A percentile compares a stretch with the other conserved stretches of the same genome.
These are phyloP conservation scores for Penicillium sp. DNA, from an alignment of 2,329 filamentous ascomycete genomes.

Conservation along the genomic window DNA sequence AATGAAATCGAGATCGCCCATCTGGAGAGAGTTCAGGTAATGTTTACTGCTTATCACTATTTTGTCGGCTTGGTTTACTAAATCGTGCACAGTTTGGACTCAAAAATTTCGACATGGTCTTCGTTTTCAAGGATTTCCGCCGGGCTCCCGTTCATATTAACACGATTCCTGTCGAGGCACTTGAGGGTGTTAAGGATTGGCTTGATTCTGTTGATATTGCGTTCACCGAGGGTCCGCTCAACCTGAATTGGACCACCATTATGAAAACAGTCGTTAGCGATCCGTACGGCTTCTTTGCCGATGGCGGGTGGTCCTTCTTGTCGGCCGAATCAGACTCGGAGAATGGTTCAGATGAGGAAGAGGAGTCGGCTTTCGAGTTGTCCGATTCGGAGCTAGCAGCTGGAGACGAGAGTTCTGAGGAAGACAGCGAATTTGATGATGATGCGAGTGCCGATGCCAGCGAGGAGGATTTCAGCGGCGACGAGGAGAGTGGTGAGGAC, in stretches of 20 bases:
- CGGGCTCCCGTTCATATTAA: constrained; percentile 92
- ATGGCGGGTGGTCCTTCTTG: constrained; percentile 94
- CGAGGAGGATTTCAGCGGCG: constrained; percentile 54
- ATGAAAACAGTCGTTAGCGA: constrained; percentile 98
- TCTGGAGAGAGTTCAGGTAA: constrained; percentile 77
- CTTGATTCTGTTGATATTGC: constrained; percentile 93
- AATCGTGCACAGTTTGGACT: constrained; percentile 71
- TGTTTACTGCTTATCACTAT: neutral
- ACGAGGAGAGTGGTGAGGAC: constrained; percentile 78
- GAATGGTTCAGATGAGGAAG: constrained; percentile 70
- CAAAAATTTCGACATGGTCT: constrained; percentile 98
- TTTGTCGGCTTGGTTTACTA: constrained; percentile 15
- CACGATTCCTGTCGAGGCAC: constrained; percentile 91
- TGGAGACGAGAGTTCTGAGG: constrained; percentile 75
- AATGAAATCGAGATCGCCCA: constrained; percentile 96
- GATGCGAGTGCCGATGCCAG: constrained; percentile 76
- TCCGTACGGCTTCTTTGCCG: constrained; percentile 89
- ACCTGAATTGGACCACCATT: constrained; percentile 97
- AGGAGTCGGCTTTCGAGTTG: constrained; percentile 90
- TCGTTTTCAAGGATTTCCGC: constrained; percentile 96
- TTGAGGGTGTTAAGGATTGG: constrained; percentile 97
- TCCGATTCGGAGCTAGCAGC: constrained; percentile 74
- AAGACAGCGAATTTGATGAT: constrained; percentile 90
- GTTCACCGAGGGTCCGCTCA: constrained; percentile 89
- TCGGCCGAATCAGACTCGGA: constrained; percentile 85